Evolutionary conservation across 1,139 yeast genomes (phyloP).

Genomic region (Debaryomyces sp.): DNA sequence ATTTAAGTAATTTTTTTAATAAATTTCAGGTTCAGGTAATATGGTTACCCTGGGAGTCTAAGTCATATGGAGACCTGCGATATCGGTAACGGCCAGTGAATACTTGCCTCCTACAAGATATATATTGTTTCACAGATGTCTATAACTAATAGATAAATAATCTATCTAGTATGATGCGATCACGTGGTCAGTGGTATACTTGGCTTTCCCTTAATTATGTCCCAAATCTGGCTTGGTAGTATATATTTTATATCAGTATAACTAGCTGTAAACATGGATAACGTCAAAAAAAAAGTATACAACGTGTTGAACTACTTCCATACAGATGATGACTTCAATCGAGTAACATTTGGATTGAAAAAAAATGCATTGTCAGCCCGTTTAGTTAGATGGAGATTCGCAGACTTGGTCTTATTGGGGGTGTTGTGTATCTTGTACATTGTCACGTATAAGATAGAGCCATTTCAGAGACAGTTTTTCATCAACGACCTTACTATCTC

Average conservation of each 20-base stretch:
- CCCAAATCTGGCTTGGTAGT: not conserved
- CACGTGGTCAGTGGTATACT: not conserved
- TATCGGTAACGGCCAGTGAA: too few relatives aligned
- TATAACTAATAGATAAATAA: not conserved
- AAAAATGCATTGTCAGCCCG: slow-evolving; percentile 29
- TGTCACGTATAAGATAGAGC: slow-evolving; percentile 51
- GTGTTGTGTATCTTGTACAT: slow-evolving; percentile 45
- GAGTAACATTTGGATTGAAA: slow-evolving; percentile 55
- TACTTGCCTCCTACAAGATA: too few relatives aligned
- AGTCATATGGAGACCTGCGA: not conserved
- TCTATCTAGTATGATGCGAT: not conserved
- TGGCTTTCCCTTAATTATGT: not conserved
- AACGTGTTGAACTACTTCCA: slow-evolving; percentile 22
- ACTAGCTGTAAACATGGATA: not conserved
- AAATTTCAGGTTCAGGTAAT: not conserved
- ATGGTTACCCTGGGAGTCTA: not conserved
- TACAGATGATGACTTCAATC: slow-evolving; percentile 33
- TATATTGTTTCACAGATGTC: too few relatives aligned
- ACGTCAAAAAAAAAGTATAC: not conserved
- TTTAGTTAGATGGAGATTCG: slow-evolving; percentile 58
- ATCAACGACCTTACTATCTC: slow-evolving; percentile 50
- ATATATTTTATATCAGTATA: not conserved
- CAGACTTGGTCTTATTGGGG: slow-evolving; percentile 53
- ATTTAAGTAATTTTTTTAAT: not conserved
- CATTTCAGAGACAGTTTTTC: slow-evolving; percentile 72